phyloP scores from a whole-genome alignment of 2,329 filamentous ascomycete genomes.

The Colletotrichum zoysiae region DNA sequence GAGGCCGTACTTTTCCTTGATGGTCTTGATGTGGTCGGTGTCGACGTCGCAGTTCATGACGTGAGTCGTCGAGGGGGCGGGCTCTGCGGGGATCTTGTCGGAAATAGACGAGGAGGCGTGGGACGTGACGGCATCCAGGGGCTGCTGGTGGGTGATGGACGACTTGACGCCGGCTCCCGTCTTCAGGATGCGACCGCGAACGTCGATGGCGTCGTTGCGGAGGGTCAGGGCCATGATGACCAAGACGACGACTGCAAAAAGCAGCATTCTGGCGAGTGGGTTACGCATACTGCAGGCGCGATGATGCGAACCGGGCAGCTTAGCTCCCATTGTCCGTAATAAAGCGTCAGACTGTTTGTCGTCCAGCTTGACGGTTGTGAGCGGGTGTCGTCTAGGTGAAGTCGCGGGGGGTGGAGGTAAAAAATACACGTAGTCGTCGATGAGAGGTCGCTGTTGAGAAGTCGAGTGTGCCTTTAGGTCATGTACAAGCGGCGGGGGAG shows the following conservation, averaged over 20 bases:
- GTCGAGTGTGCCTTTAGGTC: not conserved
- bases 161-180: slow-evolving; percentile 53
- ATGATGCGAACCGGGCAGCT: slow-evolving; percentile 55
- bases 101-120: slow-evolving; percentile 43
- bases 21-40: slow-evolving; percentile 57
- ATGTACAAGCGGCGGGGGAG: not conserved
- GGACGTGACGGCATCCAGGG: slow-evolving; percentile 43
- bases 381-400: not conserved
- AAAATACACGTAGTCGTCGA: not conserved
- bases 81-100: slow-evolving; percentile 48
- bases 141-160: slow-evolving; percentile 47
- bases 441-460: not conserved
- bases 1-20: slow-evolving; percentile 62
- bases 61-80: slow-evolving; percentile 45
- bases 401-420: not conserved
- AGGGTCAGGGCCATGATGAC: slow-evolving; percentile 57
- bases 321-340: slow-evolving; percentile 53
- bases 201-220: slow-evolving; percentile 55
- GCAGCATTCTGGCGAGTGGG: slow-evolving; percentile 59
- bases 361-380: slow-evolving; percentile 38
- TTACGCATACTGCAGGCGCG: slow-evolving; percentile 64
- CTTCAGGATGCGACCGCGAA: slow-evolving; percentile 57
- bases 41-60: slow-evolving; percentile 65
- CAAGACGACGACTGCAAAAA: slow-evolving; percentile 58
- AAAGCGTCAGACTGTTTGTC: slow-evolving; percentile 27